Conservation (phyloP, 108 stramenopile genomes). For the Cylindrotheca fusiformis region DNA sequence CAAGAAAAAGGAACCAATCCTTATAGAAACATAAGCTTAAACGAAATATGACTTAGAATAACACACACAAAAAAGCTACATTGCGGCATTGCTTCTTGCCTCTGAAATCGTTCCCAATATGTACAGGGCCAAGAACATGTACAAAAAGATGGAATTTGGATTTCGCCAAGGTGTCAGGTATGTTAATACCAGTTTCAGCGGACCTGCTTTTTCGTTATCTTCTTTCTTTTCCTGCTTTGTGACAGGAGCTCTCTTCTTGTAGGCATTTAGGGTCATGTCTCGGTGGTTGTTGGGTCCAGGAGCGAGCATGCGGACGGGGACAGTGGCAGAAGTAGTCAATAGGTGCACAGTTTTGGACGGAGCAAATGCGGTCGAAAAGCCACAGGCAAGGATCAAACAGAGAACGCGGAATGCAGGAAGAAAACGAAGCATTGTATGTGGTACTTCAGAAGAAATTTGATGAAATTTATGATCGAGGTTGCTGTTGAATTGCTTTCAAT, state of each 20-base stretch:
- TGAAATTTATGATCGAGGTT: no score
- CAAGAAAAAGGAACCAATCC: background rate
- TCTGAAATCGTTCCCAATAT: conserved; percentile 34
- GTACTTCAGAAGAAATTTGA: no score
- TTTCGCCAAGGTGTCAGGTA: conserved; percentile 54
- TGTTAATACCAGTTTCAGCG: conserved; percentile 14
- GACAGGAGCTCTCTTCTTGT: background rate
- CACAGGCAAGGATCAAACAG: no score
- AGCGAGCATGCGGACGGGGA: no score
- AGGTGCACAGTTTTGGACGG: no score
- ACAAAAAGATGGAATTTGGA: conserved; percentile 55
- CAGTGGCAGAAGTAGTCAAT: no score
- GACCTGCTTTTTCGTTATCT: background rate
- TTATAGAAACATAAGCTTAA: background rate
- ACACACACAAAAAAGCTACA: background rate
- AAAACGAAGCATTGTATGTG: no score
- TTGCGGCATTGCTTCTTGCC: background rate
- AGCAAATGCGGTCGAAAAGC: no score
- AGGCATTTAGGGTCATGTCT: no score
- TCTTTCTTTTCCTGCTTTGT: background rate
- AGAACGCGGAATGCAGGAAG: no score
- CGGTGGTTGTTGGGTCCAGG: no score
- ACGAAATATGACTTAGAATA: background rate
- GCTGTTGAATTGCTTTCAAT: no score
- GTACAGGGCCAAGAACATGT: conserved; percentile 39